Base-by-base conservation (phyloP, 768 basidiomycete species). In the Collybia sp. region DNA sequence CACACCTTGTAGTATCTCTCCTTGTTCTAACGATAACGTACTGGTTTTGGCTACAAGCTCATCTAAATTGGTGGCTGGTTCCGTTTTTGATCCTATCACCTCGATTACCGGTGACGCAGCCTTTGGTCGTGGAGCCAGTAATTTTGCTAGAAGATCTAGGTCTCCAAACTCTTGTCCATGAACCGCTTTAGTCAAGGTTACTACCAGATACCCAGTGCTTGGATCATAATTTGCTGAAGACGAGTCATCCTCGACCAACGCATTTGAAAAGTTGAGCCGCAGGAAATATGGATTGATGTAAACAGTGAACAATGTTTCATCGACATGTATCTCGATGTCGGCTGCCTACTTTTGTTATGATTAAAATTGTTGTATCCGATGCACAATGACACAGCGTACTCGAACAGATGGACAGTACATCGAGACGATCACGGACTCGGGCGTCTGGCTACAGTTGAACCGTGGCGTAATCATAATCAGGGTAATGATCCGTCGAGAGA, bases 251-350 rank as follows among this genome's bases (percentile, higher is more conserved):
- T 87, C 77, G 34, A 85, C 53, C 18, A 85, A 59, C 0, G 77
- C 61, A 53, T 85, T 76, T 20, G 84, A 71, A 60, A 93, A 90
- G 56, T 82, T 80, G 50, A 93, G 72, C 1, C 88, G 83, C 44
- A 93, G 72, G 56, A 86, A 93, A 59, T 92, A 93, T 1, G 90
- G 90, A 48, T 86, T 88, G 60, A 91, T 77, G 56, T 92, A 82
- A 34, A 90, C 66, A 15, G 80, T 82, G 59, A 92, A 72, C 40
- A 85, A 63, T 19, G 77, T 77, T 44, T 79, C 79, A 57, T 88
- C 84, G 46, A 89, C 79, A 52, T 85, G 72, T 42, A 90, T 83
- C 61, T 92, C 90, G 30, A 83, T 79, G 52, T 92, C 90, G 35
- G 83, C 78, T 10, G 90, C 87, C 89, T 92, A 76, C 62, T 71